Conservation (phyloP, 768 basidiomycete species). For the Tricholoma sp. region DNA sequence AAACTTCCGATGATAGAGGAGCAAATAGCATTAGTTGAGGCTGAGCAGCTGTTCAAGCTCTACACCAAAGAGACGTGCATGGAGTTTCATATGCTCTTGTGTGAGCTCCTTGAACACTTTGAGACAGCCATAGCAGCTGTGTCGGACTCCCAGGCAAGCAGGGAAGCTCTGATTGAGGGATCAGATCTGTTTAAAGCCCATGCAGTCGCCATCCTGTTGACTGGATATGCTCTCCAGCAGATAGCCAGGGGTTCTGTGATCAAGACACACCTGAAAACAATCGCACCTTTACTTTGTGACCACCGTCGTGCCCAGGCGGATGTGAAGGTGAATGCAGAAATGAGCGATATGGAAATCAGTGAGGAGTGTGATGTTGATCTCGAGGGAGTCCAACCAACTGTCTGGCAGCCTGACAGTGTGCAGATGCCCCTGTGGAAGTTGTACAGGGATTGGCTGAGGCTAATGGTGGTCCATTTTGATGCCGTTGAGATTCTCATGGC, state of each 20-base stretch:
- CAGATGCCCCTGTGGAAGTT: not conserved
- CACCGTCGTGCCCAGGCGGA: not conserved
- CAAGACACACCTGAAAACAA: not conserved
- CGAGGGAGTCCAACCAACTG: not conserved
- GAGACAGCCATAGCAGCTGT: not conserved
- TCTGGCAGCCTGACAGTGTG: not conserved
- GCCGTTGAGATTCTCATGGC: not conserved
- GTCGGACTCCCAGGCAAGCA: not conserved
- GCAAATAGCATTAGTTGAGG: not conserved
- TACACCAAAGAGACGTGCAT: not conserved
- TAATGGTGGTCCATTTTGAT: not conserved
- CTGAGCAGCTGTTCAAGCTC: not conserved
- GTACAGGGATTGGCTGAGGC: not conserved
- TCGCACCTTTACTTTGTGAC: not conserved
- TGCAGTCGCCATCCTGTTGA: not conserved
- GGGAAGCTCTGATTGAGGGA: not conserved
- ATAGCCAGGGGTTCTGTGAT: not conserved
- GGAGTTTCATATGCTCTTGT: not conserved
- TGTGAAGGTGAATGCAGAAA: not conserved
- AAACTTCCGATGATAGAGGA: not conserved
- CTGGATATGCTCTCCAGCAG: not conserved
- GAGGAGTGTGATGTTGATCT: not conserved
- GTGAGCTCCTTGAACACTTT: not conserved
- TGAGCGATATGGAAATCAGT: not conserved
- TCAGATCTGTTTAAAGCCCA: not conserved